Conservation (phyloP, 768 basidiomycete genomes). For the Gymnopilus dilepis region DNA sequence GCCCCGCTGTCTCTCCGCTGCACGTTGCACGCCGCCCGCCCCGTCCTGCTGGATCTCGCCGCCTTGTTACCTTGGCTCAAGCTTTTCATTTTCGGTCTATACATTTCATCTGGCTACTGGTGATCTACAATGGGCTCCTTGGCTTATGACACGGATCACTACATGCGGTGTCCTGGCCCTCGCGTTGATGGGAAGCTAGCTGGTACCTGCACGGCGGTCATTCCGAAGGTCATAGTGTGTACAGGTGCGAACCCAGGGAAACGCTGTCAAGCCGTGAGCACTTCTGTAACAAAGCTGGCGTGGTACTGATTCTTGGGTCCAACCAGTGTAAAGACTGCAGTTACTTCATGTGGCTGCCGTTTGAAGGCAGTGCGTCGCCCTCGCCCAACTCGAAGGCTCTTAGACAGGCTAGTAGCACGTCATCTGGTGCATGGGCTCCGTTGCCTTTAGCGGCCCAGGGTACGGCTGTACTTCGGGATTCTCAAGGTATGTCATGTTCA, state of each 20-base stretch:
- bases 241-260: constrained; percentile 3
- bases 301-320: not conserved
- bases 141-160: not conserved
- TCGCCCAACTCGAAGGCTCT: not conserved
- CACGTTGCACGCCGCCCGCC: not conserved
- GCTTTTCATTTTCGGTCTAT: not conserved
- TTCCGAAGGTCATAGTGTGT: constrained; percentile 3
- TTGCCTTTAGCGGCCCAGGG: too few species aligned
- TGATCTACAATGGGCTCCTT: not conserved
- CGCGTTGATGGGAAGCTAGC: not conserved
- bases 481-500: too few species aligned
- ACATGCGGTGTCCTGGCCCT: not conserved
- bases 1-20: not conserved
- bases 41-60: not conserved
- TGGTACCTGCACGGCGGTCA: not conserved
- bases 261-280: not conserved
- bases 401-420: not conserved
- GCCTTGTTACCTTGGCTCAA: not conserved
- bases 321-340: not conserved
- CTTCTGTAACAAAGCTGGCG: not conserved
- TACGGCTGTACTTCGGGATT: too few species aligned
- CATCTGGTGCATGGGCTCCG: too few species aligned
- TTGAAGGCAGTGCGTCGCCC: not conserved
- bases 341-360: not conserved
- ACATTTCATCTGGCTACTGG: not conserved